A percentile compares a stretch with the other conserved stretches of the same genome.
phyloP scores from a whole-genome alignment of 2,329 filamentous ascomycete species.

The Hymenotorrendiella dingleyae region DNA sequence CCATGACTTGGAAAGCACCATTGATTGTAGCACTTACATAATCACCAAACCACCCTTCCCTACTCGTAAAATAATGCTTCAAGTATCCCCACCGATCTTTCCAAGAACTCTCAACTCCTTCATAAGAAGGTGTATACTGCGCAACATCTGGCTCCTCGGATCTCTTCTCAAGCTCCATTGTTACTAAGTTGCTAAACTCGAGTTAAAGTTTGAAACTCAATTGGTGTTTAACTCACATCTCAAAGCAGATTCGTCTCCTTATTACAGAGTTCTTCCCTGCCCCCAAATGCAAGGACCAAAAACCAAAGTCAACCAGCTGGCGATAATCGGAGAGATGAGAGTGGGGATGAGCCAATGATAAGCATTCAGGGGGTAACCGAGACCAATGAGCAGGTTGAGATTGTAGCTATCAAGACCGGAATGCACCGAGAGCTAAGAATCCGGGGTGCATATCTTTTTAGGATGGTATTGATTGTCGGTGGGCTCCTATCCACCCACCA shows the following conservation, averaged over 20 bases:
- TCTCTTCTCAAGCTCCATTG: too few species aligned
- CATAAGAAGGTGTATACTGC: conserved; percentile 16
- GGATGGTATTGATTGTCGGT: conserved; percentile 3
- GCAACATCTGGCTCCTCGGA: conserved; percentile 14
- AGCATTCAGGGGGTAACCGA: conserved; percentile 13
- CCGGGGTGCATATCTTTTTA: background rate
- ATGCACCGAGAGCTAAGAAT: conserved; percentile 2
- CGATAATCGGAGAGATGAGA: conserved; percentile 3
- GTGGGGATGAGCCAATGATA: conserved; percentile 17
- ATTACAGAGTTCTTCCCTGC: too few species aligned
- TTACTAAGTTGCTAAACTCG: too few species aligned
- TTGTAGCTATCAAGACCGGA: conserved; percentile 20
- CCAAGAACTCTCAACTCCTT: conserved; percentile 4
- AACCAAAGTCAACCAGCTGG: too few species aligned
- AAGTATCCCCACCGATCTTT: conserved; percentile 18
- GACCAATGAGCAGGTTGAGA: conserved; percentile 13
- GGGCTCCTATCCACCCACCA: conserved; percentile 5
- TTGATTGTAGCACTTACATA: conserved; percentile 29
- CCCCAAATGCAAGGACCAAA: too few species aligned
- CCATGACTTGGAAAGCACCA: too few species aligned
- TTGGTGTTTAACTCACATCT: conserved; percentile 1
- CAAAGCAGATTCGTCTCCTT: background rate
- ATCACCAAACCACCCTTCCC: conserved; percentile 35
- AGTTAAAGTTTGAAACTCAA: too few species aligned
- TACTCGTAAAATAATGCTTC: conserved; percentile 32